Evolutionary conservation across 345 rosid species (phyloP).

Genomic region (Lepidium africanum): DNA sequence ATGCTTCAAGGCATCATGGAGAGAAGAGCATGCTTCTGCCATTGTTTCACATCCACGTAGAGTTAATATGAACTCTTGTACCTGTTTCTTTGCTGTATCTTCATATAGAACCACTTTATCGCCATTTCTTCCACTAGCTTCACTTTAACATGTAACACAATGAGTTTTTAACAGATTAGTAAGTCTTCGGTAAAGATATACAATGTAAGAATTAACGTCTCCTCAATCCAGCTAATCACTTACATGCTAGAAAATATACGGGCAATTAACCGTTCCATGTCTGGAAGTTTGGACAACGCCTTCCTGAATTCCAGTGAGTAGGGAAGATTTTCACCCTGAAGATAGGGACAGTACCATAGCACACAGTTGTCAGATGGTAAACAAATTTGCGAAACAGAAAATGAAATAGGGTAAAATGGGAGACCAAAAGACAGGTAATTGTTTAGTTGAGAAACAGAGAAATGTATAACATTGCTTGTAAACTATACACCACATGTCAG

Average conservation of each 20-base stretch:
- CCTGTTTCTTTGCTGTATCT: constrained; percentile 85
- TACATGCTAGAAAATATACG: constrained; percentile 79
- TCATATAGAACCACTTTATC: constrained; percentile 78
- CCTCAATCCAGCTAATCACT: constrained; percentile 10
- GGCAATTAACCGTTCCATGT: constrained; percentile 89
- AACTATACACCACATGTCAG: background rate
- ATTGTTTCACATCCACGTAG: constrained; percentile 80
- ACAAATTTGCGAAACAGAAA: background rate
- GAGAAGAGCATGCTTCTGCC: constrained; percentile 71
- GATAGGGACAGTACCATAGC: constrained; percentile 20
- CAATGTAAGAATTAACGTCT: constrained; percentile 3
- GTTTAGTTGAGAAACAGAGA: constrained; percentile 10
- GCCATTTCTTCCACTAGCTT: constrained; percentile 90
- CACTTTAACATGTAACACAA: constrained; percentile 39
- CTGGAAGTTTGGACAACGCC: constrained; percentile 71
- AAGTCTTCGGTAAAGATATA: background rate
- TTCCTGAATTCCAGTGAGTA: constrained; percentile 68
- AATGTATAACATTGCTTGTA: background rate
- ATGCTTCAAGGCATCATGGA: constrained; percentile 55
- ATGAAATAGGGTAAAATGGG: constrained; percentile 1
- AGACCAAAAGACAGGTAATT: constrained; percentile 6
- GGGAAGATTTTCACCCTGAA: constrained; percentile 64
- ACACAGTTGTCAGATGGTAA: constrained; percentile 5
- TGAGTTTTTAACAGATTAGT: background rate
- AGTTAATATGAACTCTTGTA: constrained; percentile 78